Evolutionary conservation across 768 basidiomycete genomes (phyloP).

Genomic region (Lactifluus rugatus): DNA sequence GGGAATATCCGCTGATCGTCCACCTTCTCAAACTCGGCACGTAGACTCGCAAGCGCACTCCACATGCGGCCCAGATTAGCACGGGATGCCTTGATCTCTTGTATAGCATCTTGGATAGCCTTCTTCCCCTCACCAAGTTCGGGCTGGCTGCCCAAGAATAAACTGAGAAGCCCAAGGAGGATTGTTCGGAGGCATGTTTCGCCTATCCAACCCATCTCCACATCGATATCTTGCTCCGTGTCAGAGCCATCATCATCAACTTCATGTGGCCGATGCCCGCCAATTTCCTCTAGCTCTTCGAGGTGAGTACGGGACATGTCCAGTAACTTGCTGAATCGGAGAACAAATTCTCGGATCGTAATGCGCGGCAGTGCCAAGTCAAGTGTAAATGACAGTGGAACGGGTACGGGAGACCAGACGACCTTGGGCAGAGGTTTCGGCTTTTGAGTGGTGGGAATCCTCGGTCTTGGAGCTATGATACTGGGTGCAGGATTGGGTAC

Average conservation of each 20-base stretch:
- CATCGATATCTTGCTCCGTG: conserved; percentile 18
- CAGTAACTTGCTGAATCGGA: conserved; percentile 49
- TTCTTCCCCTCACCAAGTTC: conserved; percentile 24
- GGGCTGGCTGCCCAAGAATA: conserved; percentile 35
- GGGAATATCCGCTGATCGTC: conserved; percentile 33
- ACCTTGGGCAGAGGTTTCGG: conserved; percentile 34
- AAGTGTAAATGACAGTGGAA: conserved; percentile 33
- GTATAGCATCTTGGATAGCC: conserved; percentile 36
- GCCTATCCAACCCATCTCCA: conserved; percentile 47
- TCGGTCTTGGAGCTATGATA: conserved; percentile 14
- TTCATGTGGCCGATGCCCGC: conserved; percentile 26
- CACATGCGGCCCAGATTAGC: conserved; percentile 56
- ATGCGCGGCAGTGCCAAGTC: conserved; percentile 51
- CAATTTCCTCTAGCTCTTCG: conserved; percentile 41
- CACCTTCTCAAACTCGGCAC: conserved; percentile 25
- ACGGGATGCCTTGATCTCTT: conserved; percentile 44
- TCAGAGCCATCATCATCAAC: conserved; percentile 30
- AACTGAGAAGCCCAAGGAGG: conserved; percentile 48
- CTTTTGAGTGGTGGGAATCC: conserved; percentile 10
- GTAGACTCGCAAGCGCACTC: conserved; percentile 42
- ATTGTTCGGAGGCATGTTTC: conserved; percentile 57
- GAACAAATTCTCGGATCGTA: conserved; percentile 62
- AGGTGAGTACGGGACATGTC: conserved; percentile 53
- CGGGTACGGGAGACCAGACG: conserved; percentile 42
- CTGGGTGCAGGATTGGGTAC: conserved; percentile 6